These are phyloP conservation scores for Antonospora locustae DNA, from an alignment of 371 early-diverging fungal species.

Conservation along the genomic window DNA sequence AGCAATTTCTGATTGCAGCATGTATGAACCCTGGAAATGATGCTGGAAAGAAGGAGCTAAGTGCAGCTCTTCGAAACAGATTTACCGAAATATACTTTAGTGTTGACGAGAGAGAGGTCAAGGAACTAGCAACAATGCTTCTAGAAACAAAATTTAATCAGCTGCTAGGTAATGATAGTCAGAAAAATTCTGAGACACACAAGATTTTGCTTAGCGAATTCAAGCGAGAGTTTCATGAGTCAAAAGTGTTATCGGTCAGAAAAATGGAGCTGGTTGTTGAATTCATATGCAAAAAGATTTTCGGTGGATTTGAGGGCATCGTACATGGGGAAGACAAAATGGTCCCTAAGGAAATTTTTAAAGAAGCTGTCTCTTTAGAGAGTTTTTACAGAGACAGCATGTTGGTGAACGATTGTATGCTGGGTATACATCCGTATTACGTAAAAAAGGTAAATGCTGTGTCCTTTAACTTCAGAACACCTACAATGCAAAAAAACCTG, in stretches of 20 bases:
- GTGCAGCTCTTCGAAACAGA: slow-evolving; percentile 92
- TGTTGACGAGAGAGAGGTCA: slow-evolving; percentile 23
- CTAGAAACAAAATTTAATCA: neutral
- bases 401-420: neutral
- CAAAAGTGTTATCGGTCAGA: neutral
- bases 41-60: slow-evolving; percentile 94
- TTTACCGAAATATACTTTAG: slow-evolving; percentile 81
- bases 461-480: slow-evolving; percentile 23
- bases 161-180: slow-evolving; percentile 9
- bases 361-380: slow-evolving; percentile 4
- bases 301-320: neutral
- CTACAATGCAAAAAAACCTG: slow-evolving; percentile 59
- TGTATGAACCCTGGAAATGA: slow-evolving; percentile 99
- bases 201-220: too few species aligned
- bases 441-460: neutral
- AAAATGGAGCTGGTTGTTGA: slow-evolving; percentile 8
- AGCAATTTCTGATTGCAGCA: slow-evolving; percentile 79
- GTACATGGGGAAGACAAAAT: neutral
- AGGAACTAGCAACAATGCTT: slow-evolving; percentile 31
- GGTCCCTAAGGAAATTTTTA: neutral
- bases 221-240: too few species aligned
- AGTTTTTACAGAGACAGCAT: neutral
- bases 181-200: slow-evolving; percentile 14
- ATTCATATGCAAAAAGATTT: slow-evolving; percentile 7
- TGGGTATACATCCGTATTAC: slow-evolving; percentile 11